phyloP scores from a whole-genome alignment of 2,329 filamentous ascomycete species.

The Phialophora macrospora region DNA sequence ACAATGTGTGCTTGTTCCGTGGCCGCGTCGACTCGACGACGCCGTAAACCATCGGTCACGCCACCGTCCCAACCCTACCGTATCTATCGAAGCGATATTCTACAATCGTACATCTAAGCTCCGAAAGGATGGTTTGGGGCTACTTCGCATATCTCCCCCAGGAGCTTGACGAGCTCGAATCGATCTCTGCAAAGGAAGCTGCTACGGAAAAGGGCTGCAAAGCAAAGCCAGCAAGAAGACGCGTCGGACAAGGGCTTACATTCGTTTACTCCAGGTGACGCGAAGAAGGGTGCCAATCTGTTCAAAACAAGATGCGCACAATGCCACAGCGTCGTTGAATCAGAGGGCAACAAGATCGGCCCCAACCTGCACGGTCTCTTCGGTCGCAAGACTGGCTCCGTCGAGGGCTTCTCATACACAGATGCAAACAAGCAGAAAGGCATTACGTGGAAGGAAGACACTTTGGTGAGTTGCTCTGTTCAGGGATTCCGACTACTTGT shows the following conservation, averaged over 20 bases:
- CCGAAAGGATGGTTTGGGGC: conserved; percentile 14
- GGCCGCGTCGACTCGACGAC: neutral
- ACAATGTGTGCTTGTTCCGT: neutral
- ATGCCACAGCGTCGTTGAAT: conserved; percentile 94
- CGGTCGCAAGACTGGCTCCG: conserved; percentile 89
- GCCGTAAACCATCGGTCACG: neutral
- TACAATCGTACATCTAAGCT: neutral
- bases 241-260: conserved; percentile 30
- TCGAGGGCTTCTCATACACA: conserved; percentile 94
- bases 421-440: conserved; percentile 99
- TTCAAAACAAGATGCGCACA: conserved; percentile 99
- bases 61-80: neutral
- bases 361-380: conserved; percentile 97
- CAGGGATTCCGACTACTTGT: neutral
- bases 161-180: conserved; percentile 24
- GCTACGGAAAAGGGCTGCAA: conserved; percentile 20
- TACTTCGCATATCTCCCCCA: conserved; percentile 17
- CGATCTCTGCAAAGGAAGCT: conserved; percentile 20
- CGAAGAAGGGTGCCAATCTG: conserved; percentile 95
- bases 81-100: neutral
- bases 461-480: conserved; percentile 68
- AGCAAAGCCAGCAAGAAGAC: conserved; percentile 5
- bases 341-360: conserved; percentile 96
- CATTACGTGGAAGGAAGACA: conserved; percentile 82
- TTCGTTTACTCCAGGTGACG: conserved; percentile 68